Evolutionary conservation across 1,284 basidiomycete genomes (phyloP).

Genomic region (Inonotus obliquus): DNA sequence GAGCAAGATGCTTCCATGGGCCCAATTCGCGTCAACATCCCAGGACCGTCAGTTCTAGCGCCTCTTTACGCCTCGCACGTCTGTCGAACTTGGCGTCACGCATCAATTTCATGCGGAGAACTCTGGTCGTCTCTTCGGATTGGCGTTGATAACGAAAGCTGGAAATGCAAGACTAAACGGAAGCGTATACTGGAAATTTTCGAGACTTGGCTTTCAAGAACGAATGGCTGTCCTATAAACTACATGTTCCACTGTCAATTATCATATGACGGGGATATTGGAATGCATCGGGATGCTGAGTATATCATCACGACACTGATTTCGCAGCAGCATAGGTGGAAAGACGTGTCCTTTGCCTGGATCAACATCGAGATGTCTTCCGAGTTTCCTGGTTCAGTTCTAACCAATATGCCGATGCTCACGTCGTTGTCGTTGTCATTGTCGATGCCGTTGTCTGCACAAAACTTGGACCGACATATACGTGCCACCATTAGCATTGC

Average conservation of each 20-base stretch:
- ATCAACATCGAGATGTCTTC: not conserved
- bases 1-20: too few species aligned
- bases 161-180: too few species aligned
- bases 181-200: not conserved
- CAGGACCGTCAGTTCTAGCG: too few species aligned
- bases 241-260: not conserved
- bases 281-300: not conserved
- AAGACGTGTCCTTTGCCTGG: not conserved
- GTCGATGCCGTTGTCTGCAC: not conserved
- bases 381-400: not conserved
- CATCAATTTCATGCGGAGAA: not conserved
- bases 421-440: too few species aligned
- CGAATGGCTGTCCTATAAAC: not conserved
- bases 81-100: not conserved
- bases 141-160: not conserved
- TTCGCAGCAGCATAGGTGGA: not conserved
- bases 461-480: too few species aligned
- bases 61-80: not conserved
- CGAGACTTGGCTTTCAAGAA: not conserved
- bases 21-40: too few species aligned
- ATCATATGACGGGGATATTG: not conserved
- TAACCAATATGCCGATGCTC: not conserved
- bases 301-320: not conserved
- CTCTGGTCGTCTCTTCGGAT: not conserved
- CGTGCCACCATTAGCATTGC: not conserved